Evolutionary conservation across 192 early-diverging fungal species (phyloP).

Genomic region (Chytriomyces sp.): DNA sequence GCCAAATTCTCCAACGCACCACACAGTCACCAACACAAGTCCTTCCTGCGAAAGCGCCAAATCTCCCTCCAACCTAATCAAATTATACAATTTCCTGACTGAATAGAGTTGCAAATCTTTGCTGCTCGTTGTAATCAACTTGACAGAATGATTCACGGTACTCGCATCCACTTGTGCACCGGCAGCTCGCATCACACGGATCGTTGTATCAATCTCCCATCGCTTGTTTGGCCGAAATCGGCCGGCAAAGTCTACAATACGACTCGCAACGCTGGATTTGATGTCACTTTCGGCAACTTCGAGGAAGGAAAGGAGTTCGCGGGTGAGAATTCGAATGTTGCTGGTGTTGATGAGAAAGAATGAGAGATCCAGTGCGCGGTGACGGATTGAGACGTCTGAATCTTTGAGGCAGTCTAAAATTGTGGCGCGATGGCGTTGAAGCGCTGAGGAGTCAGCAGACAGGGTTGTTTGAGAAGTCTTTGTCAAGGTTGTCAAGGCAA

Average conservation of each 20-base stretch:
- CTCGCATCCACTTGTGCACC: slow-evolving; percentile 59
- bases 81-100: slow-evolving; percentile 84
- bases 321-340: slow-evolving; percentile 91
- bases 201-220: slow-evolving; percentile 96
- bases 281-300: slow-evolving; percentile 90
- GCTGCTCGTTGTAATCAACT: slow-evolving; percentile 77
- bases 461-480: slow-evolving; percentile 70
- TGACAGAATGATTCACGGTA: slow-evolving; percentile 79
- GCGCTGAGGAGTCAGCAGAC: slow-evolving; percentile 86
- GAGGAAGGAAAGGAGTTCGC: slow-evolving; percentile 91
- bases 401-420: slow-evolving; percentile 95
- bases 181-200: slow-evolving; percentile 77
- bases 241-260: slow-evolving; percentile 90
- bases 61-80: slow-evolving; percentile 74
- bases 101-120: slow-evolving; percentile 86
- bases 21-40: slow-evolving; percentile 84
- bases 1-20: slow-evolving; percentile 97
- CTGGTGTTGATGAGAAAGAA: slow-evolving; percentile 94
- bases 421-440: slow-evolving; percentile 96
- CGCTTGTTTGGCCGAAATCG: slow-evolving; percentile 91
- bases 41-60: slow-evolving; percentile 78
- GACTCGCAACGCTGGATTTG: slow-evolving; percentile 84
- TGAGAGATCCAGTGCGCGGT: slow-evolving; percentile 91
- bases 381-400: slow-evolving; percentile 93
- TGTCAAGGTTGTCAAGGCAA: slow-evolving; percentile 94